These are phyloP conservation scores for Mariannaea elegans DNA, from an alignment of 2,329 filamentous ascomycete species.

Conservation along the genomic window DNA sequence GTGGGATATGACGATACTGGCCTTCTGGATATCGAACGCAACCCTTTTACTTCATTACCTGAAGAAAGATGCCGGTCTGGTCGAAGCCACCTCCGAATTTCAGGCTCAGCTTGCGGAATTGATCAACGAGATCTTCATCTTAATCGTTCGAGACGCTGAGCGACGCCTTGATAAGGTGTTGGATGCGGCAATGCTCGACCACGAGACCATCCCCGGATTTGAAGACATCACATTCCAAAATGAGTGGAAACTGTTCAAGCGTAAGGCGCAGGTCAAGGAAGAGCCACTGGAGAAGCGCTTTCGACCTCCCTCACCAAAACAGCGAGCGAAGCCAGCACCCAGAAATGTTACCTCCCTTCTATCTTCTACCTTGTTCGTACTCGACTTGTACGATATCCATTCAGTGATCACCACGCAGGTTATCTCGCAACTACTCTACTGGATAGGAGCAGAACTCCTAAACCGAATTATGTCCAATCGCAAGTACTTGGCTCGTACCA, in stretches of 20 bases:
- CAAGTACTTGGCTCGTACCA: conserved; percentile 93
- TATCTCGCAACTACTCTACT: conserved; percentile 91
- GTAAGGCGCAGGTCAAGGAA: conserved; percentile 88
- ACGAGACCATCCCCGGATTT: conserved; percentile 97
- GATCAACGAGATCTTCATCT: conserved; percentile 97
- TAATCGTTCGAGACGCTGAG: conserved; percentile 96
- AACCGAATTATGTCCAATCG: conserved; percentile 97
- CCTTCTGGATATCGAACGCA: conserved; percentile 98
- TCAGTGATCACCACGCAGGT: conserved; percentile 95
- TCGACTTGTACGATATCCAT: conserved; percentile 98
- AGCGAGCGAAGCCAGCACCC: conserved; percentile 89
- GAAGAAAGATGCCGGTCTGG: conserved; percentile 88
- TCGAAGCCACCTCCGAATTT: conserved; percentile 84
- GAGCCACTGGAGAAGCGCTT: conserved; percentile 92
- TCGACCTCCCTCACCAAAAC: conserved; percentile 91
- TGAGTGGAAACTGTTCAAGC: conserved; percentile 97
- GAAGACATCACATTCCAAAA: conserved; percentile 97
- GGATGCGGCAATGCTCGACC: conserved; percentile 92
- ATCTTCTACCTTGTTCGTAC: conserved; percentile 94
- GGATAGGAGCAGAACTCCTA: conserved; percentile 95
- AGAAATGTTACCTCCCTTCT: conserved; percentile 95
- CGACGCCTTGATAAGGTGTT: conserved; percentile 95
- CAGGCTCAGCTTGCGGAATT: conserved; percentile 93
- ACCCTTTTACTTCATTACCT: conserved; percentile 95
- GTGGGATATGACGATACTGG: conserved; percentile 99